Percentiles rank a stretch among this genome's conserved stretches.
Evolutionary conservation across 768 basidiomycete genomes (phyloP).

Genomic region (Sporobolomyces pararoseus): DNA sequence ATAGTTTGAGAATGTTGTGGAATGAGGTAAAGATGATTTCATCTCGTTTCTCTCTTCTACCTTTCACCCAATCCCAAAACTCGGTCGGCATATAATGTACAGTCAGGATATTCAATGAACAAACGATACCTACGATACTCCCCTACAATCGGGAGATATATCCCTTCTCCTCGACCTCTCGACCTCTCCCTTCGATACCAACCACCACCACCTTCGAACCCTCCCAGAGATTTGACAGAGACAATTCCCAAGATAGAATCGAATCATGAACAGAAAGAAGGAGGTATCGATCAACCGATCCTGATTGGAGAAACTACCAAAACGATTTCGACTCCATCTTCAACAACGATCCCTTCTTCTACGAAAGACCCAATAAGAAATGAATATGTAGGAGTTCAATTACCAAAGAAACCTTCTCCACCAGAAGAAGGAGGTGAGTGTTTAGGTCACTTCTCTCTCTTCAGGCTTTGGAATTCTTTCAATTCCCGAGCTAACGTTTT

Average conservation of each 20-base stretch:
- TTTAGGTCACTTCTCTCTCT: no score
- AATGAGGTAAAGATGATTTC: neutral
- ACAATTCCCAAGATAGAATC: neutral
- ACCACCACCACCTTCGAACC: neutral
- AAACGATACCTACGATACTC: neutral
- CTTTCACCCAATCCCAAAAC: neutral
- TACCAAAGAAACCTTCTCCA: conserved; percentile 9
- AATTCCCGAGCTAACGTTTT: neutral
- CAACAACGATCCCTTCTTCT: neutral
- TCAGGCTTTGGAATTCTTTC: no score
- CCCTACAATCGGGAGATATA: neutral
- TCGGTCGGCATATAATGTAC: no score
- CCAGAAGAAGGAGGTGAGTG: no score
- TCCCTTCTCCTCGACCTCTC: conserved; percentile 9
- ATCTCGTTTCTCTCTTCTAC: neutral
- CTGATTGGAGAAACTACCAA: no score
- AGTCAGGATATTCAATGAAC: no score
- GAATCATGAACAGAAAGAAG: neutral
- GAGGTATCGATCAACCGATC: no score
- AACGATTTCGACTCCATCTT: neutral
- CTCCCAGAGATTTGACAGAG: neutral
- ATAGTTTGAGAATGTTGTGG: neutral
- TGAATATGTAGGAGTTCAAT: neutral
- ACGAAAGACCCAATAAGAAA: neutral
- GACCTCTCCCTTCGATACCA: neutral